Conservation (phyloP, 129 eudicot genomes). For the Helianthus tuberosus region DNA sequence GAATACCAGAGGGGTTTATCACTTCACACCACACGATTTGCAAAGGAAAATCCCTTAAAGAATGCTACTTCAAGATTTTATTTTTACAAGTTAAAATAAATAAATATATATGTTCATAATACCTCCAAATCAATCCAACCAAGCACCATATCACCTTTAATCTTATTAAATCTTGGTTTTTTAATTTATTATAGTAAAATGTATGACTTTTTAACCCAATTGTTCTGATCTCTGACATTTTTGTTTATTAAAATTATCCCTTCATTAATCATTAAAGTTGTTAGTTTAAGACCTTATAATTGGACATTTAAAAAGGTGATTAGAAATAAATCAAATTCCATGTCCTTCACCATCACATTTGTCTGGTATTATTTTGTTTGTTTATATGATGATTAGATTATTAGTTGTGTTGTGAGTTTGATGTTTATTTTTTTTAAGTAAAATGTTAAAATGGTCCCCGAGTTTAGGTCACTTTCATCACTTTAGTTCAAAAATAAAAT, state of each 20-base stretch:
- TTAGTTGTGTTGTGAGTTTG: neutral
- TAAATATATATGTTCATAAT: constrained; percentile 7
- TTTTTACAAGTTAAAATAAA: neutral
- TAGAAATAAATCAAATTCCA: neutral
- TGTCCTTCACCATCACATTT: neutral
- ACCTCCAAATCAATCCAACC: constrained; percentile 35
- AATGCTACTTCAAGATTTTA: constrained; percentile 32
- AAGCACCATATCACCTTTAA: constrained; percentile 32
- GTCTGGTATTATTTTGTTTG: neutral
- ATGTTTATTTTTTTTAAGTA: neutral
- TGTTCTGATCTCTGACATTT: constrained; percentile 17
- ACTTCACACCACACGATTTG: constrained; percentile 44
- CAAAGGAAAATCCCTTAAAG: constrained; percentile 36
- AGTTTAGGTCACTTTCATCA: too few species aligned
- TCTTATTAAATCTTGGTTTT: constrained; percentile 5
- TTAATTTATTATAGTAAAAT: neutral
- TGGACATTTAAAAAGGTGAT: neutral
- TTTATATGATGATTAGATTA: neutral
- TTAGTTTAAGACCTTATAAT: constrained; percentile 9
- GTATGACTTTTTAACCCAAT: constrained; percentile 12
- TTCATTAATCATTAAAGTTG: constrained; percentile 23
- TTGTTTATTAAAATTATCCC: neutral
- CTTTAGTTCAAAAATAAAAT: too few species aligned
- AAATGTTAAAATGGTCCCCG: too few species aligned
- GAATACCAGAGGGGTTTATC: constrained; percentile 37